Evolutionary conservation across 345 rosid genomes (phyloP).

Genomic region (Acer saccharum): DNA sequence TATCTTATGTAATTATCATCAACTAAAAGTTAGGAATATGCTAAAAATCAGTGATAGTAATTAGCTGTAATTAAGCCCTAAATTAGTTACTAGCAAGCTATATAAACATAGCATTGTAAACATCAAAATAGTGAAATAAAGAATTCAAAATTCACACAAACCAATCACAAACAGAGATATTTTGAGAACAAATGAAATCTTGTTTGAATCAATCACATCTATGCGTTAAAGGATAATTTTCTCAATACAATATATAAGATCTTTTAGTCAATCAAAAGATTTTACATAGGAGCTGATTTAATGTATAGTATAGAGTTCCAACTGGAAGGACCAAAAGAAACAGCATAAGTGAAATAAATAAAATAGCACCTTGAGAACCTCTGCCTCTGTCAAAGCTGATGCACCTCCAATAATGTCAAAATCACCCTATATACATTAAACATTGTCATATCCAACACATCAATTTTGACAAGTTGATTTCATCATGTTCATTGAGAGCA

Average conservation of each 20-base stretch:
- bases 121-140: no score
- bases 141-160: no score
- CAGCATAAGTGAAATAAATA: conserved; percentile 4
- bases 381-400: conserved; percentile 87
- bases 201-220: neutral
- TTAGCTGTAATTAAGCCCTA: no score
- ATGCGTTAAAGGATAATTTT: neutral
- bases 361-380: conserved; percentile 65
- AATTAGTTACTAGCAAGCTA: no score
- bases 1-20: no score
- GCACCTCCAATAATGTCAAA: conserved; percentile 94
- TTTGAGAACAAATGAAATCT: neutral
- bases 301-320: neutral
- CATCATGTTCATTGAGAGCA: neutral
- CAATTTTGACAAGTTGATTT: conserved; percentile 15
- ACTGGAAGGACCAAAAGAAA: neutral
- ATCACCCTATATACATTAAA: conserved; percentile 68
- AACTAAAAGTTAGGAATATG: no score
- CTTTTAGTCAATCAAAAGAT: neutral
- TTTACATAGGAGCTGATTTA: neutral
- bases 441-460: conserved; percentile 7
- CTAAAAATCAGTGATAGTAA: no score
- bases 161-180: neutral
- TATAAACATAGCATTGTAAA: no score
- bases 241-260: neutral